Evolutionary conservation across 225 moss, liverwort and hornwort species (phyloP).

Genomic region (Pseudoscleropodium purum): DNA sequence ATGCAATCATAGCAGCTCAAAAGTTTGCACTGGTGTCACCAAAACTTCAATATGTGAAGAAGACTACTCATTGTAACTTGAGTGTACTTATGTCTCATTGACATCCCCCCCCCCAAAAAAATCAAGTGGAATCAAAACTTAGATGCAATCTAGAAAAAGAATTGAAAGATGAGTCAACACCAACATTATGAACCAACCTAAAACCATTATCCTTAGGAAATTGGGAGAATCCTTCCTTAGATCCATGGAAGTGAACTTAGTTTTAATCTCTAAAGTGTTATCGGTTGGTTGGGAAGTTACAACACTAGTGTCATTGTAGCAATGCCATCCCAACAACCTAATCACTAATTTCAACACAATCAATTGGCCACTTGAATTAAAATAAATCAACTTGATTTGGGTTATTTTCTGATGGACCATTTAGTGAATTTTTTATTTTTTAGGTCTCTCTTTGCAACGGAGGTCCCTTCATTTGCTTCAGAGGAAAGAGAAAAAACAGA

Average conservation of each 20-base stretch:
- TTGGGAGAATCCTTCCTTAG: not conserved
- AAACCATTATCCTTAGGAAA: not conserved
- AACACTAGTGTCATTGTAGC: not conserved
- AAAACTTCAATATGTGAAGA: not conserved
- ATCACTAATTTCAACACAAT: not conserved
- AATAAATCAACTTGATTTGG: not conserved
- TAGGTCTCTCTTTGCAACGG: not conserved
- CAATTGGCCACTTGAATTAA: not conserved
- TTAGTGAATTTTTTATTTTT: not conserved
- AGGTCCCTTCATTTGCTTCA: not conserved
- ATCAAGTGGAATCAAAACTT: not conserved
- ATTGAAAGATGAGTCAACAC: not conserved
- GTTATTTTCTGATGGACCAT: not conserved
- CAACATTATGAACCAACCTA: not conserved
- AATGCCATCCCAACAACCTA: not conserved
- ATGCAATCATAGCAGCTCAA: not conserved
- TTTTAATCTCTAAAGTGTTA: not conserved
- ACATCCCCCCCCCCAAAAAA: rapidly evolving
- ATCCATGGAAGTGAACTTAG: not conserved
- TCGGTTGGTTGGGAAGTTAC: not conserved
- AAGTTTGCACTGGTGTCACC: not conserved
- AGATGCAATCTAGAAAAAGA: not conserved
- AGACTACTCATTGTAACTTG: not conserved
- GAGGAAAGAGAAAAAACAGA: not conserved
- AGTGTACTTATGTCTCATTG: not conserved